Evolutionary conservation across 148 eudicot species (phyloP).

Genomic region (Silene latifolia): DNA sequence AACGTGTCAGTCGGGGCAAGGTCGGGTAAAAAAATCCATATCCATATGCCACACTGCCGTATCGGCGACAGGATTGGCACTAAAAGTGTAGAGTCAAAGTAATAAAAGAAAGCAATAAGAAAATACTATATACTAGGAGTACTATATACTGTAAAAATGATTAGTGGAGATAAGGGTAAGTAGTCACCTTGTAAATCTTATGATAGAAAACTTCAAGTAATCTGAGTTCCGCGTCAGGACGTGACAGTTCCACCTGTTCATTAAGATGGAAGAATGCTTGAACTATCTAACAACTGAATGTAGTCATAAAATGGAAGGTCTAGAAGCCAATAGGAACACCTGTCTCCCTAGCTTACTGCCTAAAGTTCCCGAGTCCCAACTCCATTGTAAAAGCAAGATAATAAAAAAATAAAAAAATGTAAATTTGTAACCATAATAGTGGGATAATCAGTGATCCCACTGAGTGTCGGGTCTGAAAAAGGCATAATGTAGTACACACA

Average conservation of each 20-base stretch:
- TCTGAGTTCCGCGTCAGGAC: slow-evolving; percentile 83
- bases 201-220: slow-evolving; percentile 86
- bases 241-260: slow-evolving; percentile 78
- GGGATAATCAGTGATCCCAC: not conserved
- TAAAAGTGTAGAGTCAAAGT: too few relatives aligned
- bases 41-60: too few relatives aligned
- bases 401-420: too few relatives aligned
- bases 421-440: not conserved
- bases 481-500: not conserved
- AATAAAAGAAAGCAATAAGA: not conserved
- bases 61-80: too few relatives aligned
- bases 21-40: too few relatives aligned
- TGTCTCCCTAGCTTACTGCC: too few relatives aligned
- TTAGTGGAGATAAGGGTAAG: slow-evolving; percentile 1
- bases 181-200: slow-evolving; percentile 86
- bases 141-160: not conserved
- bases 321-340: not conserved
- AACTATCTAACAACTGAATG: not conserved
- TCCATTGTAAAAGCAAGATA: too few relatives aligned
- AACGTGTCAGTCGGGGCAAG: too few relatives aligned
- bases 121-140: not conserved
- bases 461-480: not conserved
- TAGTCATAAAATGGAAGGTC: not conserved
- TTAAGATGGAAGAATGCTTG: slow-evolving; percentile 11
- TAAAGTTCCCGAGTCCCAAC: not conserved